Conservation (phyloP, 2,329 filamentous ascomycete species). For the Didymella glomerata region DNA sequence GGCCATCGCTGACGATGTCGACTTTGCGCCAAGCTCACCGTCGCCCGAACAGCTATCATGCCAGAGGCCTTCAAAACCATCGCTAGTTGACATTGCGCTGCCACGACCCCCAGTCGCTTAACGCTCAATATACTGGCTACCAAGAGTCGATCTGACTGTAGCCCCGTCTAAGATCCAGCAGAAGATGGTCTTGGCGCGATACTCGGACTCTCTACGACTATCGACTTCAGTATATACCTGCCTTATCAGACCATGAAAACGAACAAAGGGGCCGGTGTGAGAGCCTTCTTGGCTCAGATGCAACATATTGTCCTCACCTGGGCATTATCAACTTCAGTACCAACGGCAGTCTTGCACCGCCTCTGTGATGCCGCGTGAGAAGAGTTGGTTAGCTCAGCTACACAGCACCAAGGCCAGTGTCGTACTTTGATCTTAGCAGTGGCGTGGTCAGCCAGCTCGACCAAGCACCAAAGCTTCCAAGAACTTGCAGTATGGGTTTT, state of each 20-base stretch:
- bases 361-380: slow-evolving; percentile 56
- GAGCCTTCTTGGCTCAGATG: slow-evolving; percentile 61
- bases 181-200: slow-evolving; percentile 56
- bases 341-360: slow-evolving; percentile 42
- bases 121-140: slow-evolving; percentile 45
- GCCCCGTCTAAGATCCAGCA: slow-evolving; percentile 55
- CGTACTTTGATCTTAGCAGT: neutral
- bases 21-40: too few relatives aligned
- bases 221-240: slow-evolving; percentile 61
- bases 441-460: neutral
- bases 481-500: neutral
- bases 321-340: slow-evolving; percentile 17
- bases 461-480: neutral
- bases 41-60: too few relatives aligned
- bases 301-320: slow-evolving; percentile 59
- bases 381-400: slow-evolving; percentile 39
- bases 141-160: slow-evolving; percentile 61
- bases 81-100: too few relatives aligned
- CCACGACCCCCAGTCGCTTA: too few relatives aligned
- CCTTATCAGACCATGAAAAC: slow-evolving; percentile 37
- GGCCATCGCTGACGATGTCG: too few relatives aligned
- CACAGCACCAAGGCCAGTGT: slow-evolving; percentile 49
- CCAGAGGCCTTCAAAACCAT: too few relatives aligned
- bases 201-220: slow-evolving; percentile 57
- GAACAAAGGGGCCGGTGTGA: slow-evolving; percentile 62